phyloP scores from a whole-genome alignment of 2,329 filamentous ascomycete species.

The Aspergillus thermomutatus region DNA sequence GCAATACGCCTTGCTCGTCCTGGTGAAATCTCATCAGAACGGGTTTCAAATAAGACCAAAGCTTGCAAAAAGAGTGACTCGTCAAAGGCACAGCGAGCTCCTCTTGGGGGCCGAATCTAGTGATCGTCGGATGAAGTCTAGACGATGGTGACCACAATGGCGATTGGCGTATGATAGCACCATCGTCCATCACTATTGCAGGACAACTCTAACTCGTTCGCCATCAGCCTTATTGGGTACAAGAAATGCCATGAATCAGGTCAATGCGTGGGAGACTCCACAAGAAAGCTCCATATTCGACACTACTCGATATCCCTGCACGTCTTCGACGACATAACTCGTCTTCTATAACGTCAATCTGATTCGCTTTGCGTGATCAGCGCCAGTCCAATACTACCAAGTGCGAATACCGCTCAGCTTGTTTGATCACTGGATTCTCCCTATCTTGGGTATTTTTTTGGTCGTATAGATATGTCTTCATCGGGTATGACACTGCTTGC shows the following conservation, averaged over 20 bases:
- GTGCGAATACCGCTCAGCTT: neutral
- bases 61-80: too few relatives aligned
- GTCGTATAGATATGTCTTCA: conserved; percentile 2
- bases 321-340: conserved; percentile 7
- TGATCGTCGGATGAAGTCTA: neutral
- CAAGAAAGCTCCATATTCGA: neutral
- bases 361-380: conserved; percentile 19
- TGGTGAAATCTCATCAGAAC: neutral
- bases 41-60: neutral
- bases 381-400: neutral
- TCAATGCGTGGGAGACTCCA: neutral
- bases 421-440: too few relatives aligned
- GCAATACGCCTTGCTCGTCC: neutral
- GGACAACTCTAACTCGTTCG: neutral
- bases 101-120: neutral
- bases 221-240: neutral
- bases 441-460: neutral
- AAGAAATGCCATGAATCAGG: neutral
- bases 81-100: neutral
- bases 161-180: neutral
- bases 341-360: conserved; percentile 21
- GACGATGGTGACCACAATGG: neutral
- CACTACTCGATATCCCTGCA: conserved; percentile 1
- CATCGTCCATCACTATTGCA: neutral
- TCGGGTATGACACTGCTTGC: neutral